Evolutionary conservation across 192 early-diverging fungal species (phyloP).

Genomic region (Umbelopsis isabellina): DNA sequence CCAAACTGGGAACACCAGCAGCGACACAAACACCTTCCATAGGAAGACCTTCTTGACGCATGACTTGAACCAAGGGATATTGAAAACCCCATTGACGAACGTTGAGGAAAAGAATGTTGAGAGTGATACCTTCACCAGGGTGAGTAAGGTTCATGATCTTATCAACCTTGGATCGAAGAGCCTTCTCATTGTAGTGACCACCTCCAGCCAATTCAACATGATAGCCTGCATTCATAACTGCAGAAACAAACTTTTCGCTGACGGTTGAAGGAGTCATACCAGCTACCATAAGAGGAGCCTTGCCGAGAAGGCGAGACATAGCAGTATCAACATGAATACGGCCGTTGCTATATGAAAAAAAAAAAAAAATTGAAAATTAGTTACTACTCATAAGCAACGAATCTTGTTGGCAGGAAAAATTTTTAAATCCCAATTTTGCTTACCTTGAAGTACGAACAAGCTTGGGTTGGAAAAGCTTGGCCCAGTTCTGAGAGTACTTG

Average conservation of each 20-base stretch:
- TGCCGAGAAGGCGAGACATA: constrained; percentile 83
- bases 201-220: constrained; percentile 91
- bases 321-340: constrained; percentile 83
- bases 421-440: constrained; percentile 4
- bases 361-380: constrained; percentile 15
- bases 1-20: constrained; percentile 88
- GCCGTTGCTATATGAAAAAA: constrained; percentile 48
- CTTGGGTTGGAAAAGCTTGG: constrained; percentile 79
- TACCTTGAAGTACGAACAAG: constrained; percentile 68
- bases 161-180: constrained; percentile 70
- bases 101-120: constrained; percentile 92
- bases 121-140: constrained; percentile 85
- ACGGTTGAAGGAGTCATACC: constrained; percentile 94
- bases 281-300: constrained; percentile 92
- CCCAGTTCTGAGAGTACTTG: constrained; percentile 85
- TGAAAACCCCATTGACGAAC: constrained; percentile 92
- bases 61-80: constrained; percentile 76
- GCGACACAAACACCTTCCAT: constrained; percentile 91
- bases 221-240: constrained; percentile 88
- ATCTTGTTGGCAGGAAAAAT: neutral
- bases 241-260: constrained; percentile 77
- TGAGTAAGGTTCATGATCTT: constrained; percentile 71
- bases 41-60: constrained; percentile 83
- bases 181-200: constrained; percentile 78
- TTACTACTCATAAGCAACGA: neutral